These are phyloP conservation scores for Penicillium diatomitis DNA, from an alignment of 495 filamentous ascomycete species.

Conservation along the genomic window DNA sequence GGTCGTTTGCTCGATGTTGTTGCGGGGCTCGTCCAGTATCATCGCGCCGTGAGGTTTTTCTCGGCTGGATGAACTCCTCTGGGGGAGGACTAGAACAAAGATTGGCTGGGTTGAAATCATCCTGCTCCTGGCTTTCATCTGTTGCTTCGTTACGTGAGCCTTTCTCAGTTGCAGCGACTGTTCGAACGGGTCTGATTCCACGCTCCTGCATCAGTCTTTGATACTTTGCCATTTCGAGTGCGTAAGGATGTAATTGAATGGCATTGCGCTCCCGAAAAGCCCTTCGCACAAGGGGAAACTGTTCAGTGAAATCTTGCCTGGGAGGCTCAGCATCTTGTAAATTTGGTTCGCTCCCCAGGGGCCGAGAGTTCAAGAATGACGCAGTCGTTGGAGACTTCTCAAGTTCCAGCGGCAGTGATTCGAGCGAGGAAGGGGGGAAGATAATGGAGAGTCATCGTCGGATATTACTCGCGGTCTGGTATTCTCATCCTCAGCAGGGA, in stretches of 20 bases:
- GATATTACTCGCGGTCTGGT: neutral
- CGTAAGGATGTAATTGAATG: constrained; percentile 68
- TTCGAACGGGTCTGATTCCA: constrained; percentile 53
- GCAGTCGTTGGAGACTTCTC: constrained; percentile 1
- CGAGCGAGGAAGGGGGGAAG: constrained; percentile 30
- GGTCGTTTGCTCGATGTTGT: neutral
- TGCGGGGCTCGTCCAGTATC: neutral
- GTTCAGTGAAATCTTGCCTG: constrained; percentile 22
- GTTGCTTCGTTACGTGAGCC: constrained; percentile 25
- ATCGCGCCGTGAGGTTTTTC: constrained; percentile 6
- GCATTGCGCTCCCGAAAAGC: constrained; percentile 60
- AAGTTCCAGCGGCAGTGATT: constrained; percentile 6
- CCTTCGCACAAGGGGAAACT: constrained; percentile 25
- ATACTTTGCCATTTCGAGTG: constrained; percentile 60
- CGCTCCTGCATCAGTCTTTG: constrained; percentile 47
- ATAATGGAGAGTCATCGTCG: constrained; percentile 32
- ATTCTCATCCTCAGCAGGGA: neutral
- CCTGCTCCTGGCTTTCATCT: constrained; percentile 45
- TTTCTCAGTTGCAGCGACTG: constrained; percentile 25
- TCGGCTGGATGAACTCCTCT: constrained; percentile 14
- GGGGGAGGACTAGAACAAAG: constrained; percentile 27
- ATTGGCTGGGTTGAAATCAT: constrained; percentile 16
- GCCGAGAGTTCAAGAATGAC: neutral
- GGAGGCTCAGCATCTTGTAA: constrained; percentile 20
- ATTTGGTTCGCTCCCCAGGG: neutral